Conservation (phyloP, 805 yeast species). For the Isabelozyma rhagii region DNA sequence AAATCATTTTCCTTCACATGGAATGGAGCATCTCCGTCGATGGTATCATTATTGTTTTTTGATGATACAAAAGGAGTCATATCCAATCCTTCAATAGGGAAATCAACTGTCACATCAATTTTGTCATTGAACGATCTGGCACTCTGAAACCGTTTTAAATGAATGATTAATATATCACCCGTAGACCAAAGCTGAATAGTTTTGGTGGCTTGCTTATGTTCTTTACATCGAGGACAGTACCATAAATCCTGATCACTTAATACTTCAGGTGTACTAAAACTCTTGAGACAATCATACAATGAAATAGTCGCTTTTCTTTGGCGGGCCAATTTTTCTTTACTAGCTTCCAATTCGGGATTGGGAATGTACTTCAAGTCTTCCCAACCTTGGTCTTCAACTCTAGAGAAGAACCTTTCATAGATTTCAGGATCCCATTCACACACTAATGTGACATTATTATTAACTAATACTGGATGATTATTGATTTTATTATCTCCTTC, state of each 20-base stretch:
- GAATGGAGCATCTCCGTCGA: slow-evolving; percentile 2
- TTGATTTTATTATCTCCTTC: not conserved
- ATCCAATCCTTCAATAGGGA: slow-evolving; percentile 83
- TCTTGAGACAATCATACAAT: slow-evolving; percentile 67
- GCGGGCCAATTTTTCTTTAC: slow-evolving; percentile 29
- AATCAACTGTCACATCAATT: slow-evolving; percentile 78
- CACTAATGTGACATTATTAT: slow-evolving; percentile 32
- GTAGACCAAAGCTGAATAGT: slow-evolving; percentile 90
- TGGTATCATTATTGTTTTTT: slow-evolving; percentile 20
- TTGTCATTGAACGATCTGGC: slow-evolving; percentile 85
- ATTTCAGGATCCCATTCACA: slow-evolving; percentile 64
- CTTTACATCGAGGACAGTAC: slow-evolving; percentile 90
- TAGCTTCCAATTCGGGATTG: slow-evolving; percentile 55
- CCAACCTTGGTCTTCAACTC: slow-evolving; percentile 57
- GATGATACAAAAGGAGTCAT: slow-evolving; percentile 54
- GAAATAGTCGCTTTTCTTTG: slow-evolving; percentile 46
- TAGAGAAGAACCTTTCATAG: slow-evolving; percentile 52
- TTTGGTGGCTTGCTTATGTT: slow-evolving; percentile 86
- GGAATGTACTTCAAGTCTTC: slow-evolving; percentile 42
- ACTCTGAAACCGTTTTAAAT: slow-evolving; percentile 84
- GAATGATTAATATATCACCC: slow-evolving; percentile 87
- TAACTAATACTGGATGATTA: slow-evolving; percentile 19
- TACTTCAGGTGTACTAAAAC: slow-evolving; percentile 79
- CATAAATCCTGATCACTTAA: slow-evolving; percentile 86
- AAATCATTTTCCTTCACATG: slow-evolving; percentile 10